A percentile compares a stretch with the other conserved stretches of the same genome.
Conservation (phyloP, 1,284 basidiomycete species). For the Amylostereum areolatum region DNA sequence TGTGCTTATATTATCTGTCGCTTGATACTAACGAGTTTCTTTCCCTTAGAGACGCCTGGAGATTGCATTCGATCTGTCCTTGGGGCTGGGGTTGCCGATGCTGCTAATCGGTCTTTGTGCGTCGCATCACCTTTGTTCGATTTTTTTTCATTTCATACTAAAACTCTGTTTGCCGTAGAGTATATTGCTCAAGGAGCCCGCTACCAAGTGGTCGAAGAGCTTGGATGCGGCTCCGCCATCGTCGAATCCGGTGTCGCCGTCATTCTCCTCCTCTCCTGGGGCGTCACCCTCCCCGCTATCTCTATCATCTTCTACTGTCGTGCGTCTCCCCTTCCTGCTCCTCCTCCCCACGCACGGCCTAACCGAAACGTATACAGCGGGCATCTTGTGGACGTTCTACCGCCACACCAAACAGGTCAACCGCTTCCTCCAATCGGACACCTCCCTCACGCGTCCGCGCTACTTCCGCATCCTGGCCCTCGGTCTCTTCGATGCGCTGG, state of each 20-base stretch:
- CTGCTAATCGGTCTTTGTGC: background rate
- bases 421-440: background rate
- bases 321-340: background rate
- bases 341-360: background rate
- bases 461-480: background rate
- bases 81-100: background rate
- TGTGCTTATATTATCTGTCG: background rate
- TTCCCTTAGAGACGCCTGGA: background rate
- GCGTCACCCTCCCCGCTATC: background rate
- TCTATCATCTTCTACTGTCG: background rate
- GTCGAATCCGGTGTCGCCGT: background rate
- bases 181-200: background rate
- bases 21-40: background rate
- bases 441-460: background rate
- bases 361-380: background rate
- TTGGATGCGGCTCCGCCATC: background rate
- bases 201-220: background rate
- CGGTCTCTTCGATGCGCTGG: background rate
- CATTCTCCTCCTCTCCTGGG: background rate
- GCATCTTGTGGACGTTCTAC: background rate
- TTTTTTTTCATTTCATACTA: background rate
- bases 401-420: background rate
- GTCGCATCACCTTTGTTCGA: background rate
- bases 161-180: too few relatives aligned
- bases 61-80: background rate